Base-by-base conservation (phyloP, 306 rosid species). In the Elaeagnus macrophylla region DNA sequence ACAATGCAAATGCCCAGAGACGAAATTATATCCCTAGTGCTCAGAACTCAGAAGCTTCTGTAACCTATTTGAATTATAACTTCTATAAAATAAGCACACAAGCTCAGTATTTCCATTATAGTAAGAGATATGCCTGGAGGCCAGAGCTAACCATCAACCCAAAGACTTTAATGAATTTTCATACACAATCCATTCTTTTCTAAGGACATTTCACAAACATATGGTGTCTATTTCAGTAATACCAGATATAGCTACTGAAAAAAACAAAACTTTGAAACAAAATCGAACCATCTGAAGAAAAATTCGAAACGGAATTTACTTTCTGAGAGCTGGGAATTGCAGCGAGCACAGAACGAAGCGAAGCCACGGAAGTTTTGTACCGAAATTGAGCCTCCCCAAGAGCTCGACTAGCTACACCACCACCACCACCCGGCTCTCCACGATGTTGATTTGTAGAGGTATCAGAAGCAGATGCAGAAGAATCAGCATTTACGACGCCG, bases 321-420 rank as follows among this genome's bases (percentile, higher is more conserved):
- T 77, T 91, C 11, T 67, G 83, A 18, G 96, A 84, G 57, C 44
- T 75, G 11, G 96, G 96, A 47, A 93, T 84, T 20, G 87, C 84
- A 6, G 81, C 57, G 60, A 93, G 81, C 75, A 84, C 60, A 10
- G 73, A 60, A 17, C 95, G 83, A 47, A 93, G 94, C 5, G 82
- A 73, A 59, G 85, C 71, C 9, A 93, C 85, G 0, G 99, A 85
- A 11, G 56, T 84, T 69, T 80, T 93, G 17, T 84, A 93, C 18
- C 95, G 89, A 49, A 64, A 55, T 10, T 88, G 83, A 41, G 96
- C 95, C 48, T 84, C 99, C 47, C 78, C 99, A 25, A 87, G 95
- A 10, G 95, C 96, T 18, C 96, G 95, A 6, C 85, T 81, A 13
- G 65, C 44, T 2, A 55, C 48, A 0, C 77, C 80, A 48, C 66